Evolutionary conservation across 139 green algal species (phyloP).

Genomic region (Trebouxia sp.): DNA sequence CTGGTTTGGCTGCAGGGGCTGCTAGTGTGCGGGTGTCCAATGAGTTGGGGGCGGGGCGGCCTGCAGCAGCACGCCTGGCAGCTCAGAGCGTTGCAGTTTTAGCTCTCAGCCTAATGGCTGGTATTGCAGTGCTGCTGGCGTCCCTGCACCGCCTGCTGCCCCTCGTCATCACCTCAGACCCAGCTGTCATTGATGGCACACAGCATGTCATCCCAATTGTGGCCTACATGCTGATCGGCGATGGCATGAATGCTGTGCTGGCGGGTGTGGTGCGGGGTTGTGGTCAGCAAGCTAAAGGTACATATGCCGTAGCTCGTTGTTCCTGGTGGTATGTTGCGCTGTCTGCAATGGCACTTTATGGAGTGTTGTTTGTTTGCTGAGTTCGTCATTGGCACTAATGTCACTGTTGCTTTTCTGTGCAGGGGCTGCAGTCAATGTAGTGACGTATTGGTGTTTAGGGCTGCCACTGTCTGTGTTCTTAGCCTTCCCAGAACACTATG

Average conservation of each 20-base stretch:
- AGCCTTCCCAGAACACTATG: slow-evolving; percentile 57
- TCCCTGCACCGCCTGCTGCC: slow-evolving; percentile 38
- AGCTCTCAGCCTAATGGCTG: slow-evolving; percentile 42
- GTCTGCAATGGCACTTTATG: too few relatives aligned
- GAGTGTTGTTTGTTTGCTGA: too few relatives aligned
- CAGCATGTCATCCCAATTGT: slow-evolving; percentile 24
- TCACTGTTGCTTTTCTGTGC: neutral
- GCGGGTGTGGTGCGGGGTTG: slow-evolving; percentile 7
- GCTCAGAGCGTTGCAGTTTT: slow-evolving; percentile 38
- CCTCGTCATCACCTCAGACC: slow-evolving; percentile 49
- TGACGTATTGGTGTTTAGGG: slow-evolving; percentile 64
- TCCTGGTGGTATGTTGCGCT: neutral
- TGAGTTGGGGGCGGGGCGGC: slow-evolving; percentile 60
- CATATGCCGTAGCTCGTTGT: slow-evolving; percentile 53
- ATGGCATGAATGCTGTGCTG: slow-evolving; percentile 25
- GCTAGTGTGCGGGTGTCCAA: slow-evolving; percentile 66
- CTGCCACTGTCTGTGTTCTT: slow-evolving; percentile 61
- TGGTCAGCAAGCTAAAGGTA: slow-evolving; percentile 51
- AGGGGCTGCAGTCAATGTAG: slow-evolving; percentile 55
- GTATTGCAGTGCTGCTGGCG: slow-evolving; percentile 47
- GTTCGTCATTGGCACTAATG: too few relatives aligned
- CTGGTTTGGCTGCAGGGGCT: slow-evolving; percentile 37
- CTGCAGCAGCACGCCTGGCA: slow-evolving; percentile 56
- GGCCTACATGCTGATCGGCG: slow-evolving; percentile 17
- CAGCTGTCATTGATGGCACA: slow-evolving; percentile 14